Evolutionary conservation across 164 flowering plant species (phyloP).

Genomic region (Stephania cephalantha): DNA sequence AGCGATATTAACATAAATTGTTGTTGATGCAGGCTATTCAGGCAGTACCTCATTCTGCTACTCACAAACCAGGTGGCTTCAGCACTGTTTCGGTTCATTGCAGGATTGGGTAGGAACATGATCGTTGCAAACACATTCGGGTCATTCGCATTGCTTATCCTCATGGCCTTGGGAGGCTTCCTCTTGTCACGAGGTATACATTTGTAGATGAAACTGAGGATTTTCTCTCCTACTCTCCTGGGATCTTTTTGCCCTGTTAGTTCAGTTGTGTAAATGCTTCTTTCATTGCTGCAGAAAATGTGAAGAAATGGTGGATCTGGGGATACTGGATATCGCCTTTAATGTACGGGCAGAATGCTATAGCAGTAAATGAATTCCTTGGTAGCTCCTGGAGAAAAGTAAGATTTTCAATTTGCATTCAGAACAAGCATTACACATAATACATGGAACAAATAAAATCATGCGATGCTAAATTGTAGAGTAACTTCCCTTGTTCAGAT

Average conservation of each 20-base stretch:
- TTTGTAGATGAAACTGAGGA: neutral
- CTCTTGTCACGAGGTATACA: conserved; percentile 39
- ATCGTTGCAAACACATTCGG: conserved; percentile 50
- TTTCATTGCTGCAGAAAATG: conserved; percentile 33
- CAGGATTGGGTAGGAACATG: conserved; percentile 40
- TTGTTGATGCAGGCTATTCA: conserved; percentile 38
- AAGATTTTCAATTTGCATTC: conserved; percentile 10
- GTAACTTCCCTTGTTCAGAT: conserved; percentile 1
- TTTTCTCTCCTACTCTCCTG: neutral
- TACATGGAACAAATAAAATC: neutral
- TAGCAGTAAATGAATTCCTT: conserved; percentile 41
- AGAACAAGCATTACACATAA: neutral
- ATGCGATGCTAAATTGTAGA: neutral
- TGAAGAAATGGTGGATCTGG: conserved; percentile 55
- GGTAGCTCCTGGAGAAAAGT: conserved; percentile 40
- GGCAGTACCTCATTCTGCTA: conserved; percentile 36
- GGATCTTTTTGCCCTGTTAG: neutral
- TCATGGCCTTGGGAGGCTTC: conserved; percentile 42
- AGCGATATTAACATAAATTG: neutral
- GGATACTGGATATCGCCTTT: conserved; percentile 55
- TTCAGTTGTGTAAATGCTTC: neutral
- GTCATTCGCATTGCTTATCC: conserved; percentile 28
- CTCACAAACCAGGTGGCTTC: conserved; percentile 50
- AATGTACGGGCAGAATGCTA: conserved; percentile 47
- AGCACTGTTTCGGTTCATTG: conserved; percentile 39